Evolutionary conservation across 75 land plant species (phyloP), one percentile per base, ranked within the genome.

Genomic region (Larix kaempferi): DNA sequence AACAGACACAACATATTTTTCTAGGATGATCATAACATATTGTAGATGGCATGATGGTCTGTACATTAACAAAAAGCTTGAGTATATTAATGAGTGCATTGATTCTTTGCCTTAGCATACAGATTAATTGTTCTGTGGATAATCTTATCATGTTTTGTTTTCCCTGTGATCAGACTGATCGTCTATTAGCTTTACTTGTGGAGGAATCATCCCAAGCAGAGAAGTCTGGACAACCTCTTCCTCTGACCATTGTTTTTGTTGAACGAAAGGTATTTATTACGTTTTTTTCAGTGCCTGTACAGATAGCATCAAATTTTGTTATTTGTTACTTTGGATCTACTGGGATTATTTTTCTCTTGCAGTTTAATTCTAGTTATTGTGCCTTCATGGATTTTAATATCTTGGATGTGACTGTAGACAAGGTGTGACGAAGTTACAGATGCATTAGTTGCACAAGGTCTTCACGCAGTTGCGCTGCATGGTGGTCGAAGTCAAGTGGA

Each of bases 401-500:
- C 14, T n/a, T 14, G 29, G 14, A 25, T 61, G 22, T 80, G 14
- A 33, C 16, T 81, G 35, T 78, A 89, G 91, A 92, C 90, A 52
- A 88, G 92, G 72, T 92, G 94, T 81, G 90, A 92, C 76, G 94
- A 92, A 63, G 90, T 92, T 7, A 72, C 88, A 41, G 90, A 92
- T 82, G 92, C 94, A 23, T 85, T 92, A 80, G 80, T 88, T 13
- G 92, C 85, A 44, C 88, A 92, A 81, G 94, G 90, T 39, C 79
- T 92, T 55, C 84, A 84, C 75, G 94, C 94, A 74, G 87, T 89
- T 84, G 86, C 92, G 59, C 85, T 92, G 35, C 94, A 92, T 84
- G 94, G 94, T 57, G 94, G 94, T 44, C 87, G 94, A 35, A 87
- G 84, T 76, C 94, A 92, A 81, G 76, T 81, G 79, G 94, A 92